Conservation (phyloP, 2,329 filamentous ascomycete genomes). For the Teratosphaeria nubilosa region DNA sequence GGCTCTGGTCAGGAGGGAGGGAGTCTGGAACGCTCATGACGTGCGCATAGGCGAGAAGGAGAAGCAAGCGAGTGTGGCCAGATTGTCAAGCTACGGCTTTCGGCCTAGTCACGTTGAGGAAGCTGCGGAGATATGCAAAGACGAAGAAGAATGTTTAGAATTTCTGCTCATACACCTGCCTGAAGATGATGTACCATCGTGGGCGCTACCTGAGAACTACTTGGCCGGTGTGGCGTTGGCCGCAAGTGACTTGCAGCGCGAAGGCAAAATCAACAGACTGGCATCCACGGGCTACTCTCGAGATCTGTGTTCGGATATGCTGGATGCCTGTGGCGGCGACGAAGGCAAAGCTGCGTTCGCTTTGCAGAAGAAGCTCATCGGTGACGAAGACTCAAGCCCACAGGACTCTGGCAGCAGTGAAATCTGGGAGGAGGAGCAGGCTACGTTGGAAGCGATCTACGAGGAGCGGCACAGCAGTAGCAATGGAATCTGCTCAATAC, state of each 20-base stretch:
- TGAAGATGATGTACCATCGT: conserved; percentile 87
- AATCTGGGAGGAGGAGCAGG: conserved; percentile 79
- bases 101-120: conserved; percentile 83
- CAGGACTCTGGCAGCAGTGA: conserved; percentile 7
- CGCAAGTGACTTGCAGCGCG: conserved; percentile 67
- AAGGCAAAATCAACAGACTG: conserved; percentile 73
- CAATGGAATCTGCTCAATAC: conserved; percentile 55
- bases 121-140: conserved; percentile 76
- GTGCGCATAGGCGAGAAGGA: conserved; percentile 52
- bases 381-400: conserved; percentile 27
- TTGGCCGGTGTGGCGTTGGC: conserved; percentile 81
- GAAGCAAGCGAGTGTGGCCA: conserved; percentile 54
- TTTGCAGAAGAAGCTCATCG: conserved; percentile 61
- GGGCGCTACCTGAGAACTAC: conserved; percentile 87
- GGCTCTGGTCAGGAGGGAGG: conserved; percentile 62
- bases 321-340: conserved; percentile 59
- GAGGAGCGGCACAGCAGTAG: conserved; percentile 55
- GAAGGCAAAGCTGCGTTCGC: conserved; percentile 68
- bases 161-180: conserved; percentile 96
- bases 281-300: conserved; percentile 72
- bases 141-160: conserved; percentile 83
- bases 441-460: conserved; percentile 76
- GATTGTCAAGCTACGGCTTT: conserved; percentile 72
- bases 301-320: conserved; percentile 70
- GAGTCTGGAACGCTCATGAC: conserved; percentile 77